Evolutionary conservation across 2,329 filamentous ascomycete genomes (phyloP), one percentile per base, ranked within the genome.

Genomic region (Curvularia hawaiiensis): DNA sequence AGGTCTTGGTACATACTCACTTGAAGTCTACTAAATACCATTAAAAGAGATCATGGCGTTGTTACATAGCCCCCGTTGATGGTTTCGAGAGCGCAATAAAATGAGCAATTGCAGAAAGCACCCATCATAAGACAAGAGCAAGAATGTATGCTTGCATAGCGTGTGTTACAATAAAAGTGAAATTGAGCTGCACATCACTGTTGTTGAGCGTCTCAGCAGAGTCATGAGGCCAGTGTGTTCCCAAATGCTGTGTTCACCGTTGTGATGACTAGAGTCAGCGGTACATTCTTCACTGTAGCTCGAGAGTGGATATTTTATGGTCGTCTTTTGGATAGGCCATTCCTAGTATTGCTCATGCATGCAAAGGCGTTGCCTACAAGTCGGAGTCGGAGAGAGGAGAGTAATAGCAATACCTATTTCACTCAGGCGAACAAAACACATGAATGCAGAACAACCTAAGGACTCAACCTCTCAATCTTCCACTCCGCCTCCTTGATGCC

Each of bases 381-480:
- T 6, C 12, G 24, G 31, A 2, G 31, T 31, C 9, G 10, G 26
- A 41, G 33, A 44, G 51, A 4, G 30, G 22, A 18, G 44, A 8
- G 26, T 28, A 9, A 48, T 28, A 43, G 40, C 35, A 35, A 53
- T 26, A 41, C 44, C 18, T 53, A 48, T 35, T 31, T 31, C 20
- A n/a, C 16, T 7, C 30, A 44, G 31, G 26, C 3, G 18, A 20
- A 31, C 11, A 20, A 8, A 33, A 12, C 14, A 16, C 9, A 28
- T 3, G 38, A 33, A 24, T 16, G 26, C n/a, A 40, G n/a, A 50
- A 10, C 22, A 33, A 16, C 16, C n/a, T 61, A 93, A 18, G 91
- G 91, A 71, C 90, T 93, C 74, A 93, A 75, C 68, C 91, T 86
- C 67, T 91, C 83, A 66, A 95, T 78, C 70, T 78, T 84, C 90